Base-by-base conservation (phyloP, 1,139 yeast genomes). In the Debaryomycetaceae sp. region DNA sequence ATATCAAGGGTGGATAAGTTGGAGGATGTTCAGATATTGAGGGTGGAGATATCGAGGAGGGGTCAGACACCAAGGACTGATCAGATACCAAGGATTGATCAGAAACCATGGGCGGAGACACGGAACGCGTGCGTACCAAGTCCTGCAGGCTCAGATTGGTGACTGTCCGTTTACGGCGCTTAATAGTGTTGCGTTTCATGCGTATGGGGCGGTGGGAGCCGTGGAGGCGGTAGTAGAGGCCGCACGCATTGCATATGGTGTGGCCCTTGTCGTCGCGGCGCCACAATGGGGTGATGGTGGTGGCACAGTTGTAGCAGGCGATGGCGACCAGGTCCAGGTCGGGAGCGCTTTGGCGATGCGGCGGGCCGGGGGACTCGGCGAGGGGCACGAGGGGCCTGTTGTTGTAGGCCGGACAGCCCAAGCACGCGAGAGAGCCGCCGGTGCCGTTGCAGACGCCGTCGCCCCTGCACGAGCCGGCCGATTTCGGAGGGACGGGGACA, bases 181-280 rank as follows among this genome's bases (percentile, higher is more conserved):
- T 80, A 37, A 83, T 80, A 26, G 81, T 76, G 33, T 68, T 63
- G 41, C 79, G 67, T 40, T 79, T 79, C 81, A 81, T 69, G 35
- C 72, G 72, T 13, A 76, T 75, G 2, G 95, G 95, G 28, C 95
- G 63, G 44, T 79, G 87, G 25, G 67, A 62, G 2, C 90, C 90
- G 45, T 82, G 94, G 27, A 83, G 66, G 34, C 79, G 61, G 49
- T 72, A 78, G 51, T 83, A 83, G 25, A 83, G 58, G 2, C 94
- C 95, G 55, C 95, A 82, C 1, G 94, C 94, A 46, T 83, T 83
- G 58, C 95, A 83, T 22, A 82, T 80, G 22, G 90, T 77, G 40
- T 78, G 74, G 1, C 94, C 94, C 5, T 64, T 67, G 35, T 77
- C 85, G 43, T 82, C 87, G 39, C 94, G 60, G 45, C 95, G 64